phyloP scores from a whole-genome alignment of 2,329 filamentous ascomycete species.

The Exophiala spinifera region DNA sequence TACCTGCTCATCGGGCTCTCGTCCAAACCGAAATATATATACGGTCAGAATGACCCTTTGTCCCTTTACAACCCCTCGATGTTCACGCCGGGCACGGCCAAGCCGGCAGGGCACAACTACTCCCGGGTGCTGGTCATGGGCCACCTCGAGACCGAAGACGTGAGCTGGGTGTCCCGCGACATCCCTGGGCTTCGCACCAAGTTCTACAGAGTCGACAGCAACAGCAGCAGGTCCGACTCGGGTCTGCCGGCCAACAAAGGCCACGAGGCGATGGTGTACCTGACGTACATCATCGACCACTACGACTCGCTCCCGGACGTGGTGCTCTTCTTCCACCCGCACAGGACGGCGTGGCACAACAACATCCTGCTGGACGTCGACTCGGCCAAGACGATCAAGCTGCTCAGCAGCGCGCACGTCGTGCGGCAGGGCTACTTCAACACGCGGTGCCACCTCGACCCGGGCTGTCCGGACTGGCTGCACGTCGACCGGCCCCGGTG shows the following conservation, averaged over 20 bases:
- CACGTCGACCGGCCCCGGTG: conserved; percentile 41
- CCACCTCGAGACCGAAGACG: conserved; percentile 35
- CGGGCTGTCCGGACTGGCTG: conserved; percentile 59
- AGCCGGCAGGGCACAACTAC: conserved; percentile 50
- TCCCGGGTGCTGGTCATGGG: conserved; percentile 53
- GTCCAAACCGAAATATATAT: conserved; percentile 5
- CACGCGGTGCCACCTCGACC: conserved; percentile 56
- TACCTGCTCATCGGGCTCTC: conserved; percentile 1
- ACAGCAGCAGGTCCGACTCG: not conserved
- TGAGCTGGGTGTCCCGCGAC: conserved; percentile 44
- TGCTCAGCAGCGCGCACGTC: conserved; percentile 52
- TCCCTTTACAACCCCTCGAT: conserved; percentile 27
- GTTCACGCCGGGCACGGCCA: conserved; percentile 38
- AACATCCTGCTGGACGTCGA: conserved; percentile 52
- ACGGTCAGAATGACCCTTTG: conserved; percentile 13
- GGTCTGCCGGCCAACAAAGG: conserved; percentile 55
- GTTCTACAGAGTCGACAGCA: conserved; percentile 20
- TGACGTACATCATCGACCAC: conserved; percentile 62
- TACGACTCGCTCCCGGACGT: conserved; percentile 59
- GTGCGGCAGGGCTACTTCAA: conserved; percentile 58
- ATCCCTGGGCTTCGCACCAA: conserved; percentile 35
- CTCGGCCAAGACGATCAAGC: conserved; percentile 49
- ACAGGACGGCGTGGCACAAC: conserved; percentile 59
- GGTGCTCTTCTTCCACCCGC: conserved; percentile 60
- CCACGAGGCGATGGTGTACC: conserved; percentile 61